These are phyloP conservation scores for Ascoidea tarda DNA, from an alignment of 805 yeast genomes.

Conservation along the genomic window DNA sequence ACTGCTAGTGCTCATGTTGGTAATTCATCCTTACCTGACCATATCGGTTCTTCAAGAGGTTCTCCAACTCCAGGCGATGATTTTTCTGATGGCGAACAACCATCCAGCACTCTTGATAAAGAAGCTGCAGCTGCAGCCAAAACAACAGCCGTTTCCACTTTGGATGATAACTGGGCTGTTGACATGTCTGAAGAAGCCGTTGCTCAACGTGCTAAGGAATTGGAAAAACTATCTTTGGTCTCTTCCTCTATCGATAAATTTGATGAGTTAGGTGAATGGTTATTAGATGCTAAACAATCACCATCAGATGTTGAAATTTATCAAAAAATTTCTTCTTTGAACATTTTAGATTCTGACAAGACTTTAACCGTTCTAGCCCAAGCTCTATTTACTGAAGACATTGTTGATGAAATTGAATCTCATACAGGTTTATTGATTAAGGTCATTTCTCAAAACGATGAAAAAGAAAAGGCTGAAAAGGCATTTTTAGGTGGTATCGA, in stretches of 20 bases:
- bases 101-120: conserved; percentile 29
- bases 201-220: conserved; percentile 7
- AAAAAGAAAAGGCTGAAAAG: conserved; percentile 35
- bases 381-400: conserved; percentile 67
- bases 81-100: conserved; percentile 24
- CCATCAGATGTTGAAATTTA: conserved; percentile 80
- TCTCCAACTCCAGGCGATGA: conserved; percentile 1
- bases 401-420: conserved; percentile 46
- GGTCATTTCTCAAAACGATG: conserved; percentile 49
- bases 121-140: conserved; percentile 18
- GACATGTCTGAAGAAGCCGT: conserved; percentile 8
- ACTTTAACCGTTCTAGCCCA: conserved; percentile 90
- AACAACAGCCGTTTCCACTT: conserved; percentile 4
- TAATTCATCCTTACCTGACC: conserved; percentile 2
- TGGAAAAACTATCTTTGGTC: background rate
- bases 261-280: conserved; percentile 1
- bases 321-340: conserved; percentile 75
- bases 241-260: background rate
- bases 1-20: conserved; percentile 34
- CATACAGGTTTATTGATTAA: conserved; percentile 80
- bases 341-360: conserved; percentile 54
- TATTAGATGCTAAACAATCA: conserved; percentile 8
- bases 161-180: conserved; percentile 8
- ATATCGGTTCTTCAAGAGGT: background rate
- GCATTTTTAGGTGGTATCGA: conserved; percentile 93